Percentiles rank a stretch among this genome's conserved stretches.
phyloP scores from a whole-genome alignment of 768 basidiomycete species.

The Suillus clintonianus region DNA sequence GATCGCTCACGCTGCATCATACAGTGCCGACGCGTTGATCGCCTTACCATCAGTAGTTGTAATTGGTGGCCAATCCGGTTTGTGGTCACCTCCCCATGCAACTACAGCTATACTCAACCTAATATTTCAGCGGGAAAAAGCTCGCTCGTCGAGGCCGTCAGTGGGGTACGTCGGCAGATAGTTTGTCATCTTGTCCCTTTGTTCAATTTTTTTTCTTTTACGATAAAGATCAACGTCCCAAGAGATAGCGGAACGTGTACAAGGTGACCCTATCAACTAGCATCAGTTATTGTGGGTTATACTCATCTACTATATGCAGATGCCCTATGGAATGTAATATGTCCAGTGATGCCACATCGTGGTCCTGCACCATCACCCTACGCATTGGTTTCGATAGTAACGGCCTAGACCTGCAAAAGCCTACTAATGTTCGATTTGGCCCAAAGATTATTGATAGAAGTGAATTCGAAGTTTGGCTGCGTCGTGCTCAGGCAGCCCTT shows the following conservation, averaged over 20 bases:
- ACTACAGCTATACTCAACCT: slow-evolving; percentile 7
- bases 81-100: slow-evolving; percentile 7
- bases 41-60: slow-evolving; percentile 53
- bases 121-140: slow-evolving; percentile 38
- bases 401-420: slow-evolving; percentile 24
- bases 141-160: slow-evolving; percentile 46
- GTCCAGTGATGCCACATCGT: slow-evolving; percentile 21
- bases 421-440: slow-evolving; percentile 43
- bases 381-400: slow-evolving; percentile 40
- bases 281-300: no score
- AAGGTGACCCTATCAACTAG: not conserved
- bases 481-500: slow-evolving; percentile 62
- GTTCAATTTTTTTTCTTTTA: no score
- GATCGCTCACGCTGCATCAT: not conserved
- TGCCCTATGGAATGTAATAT: slow-evolving; percentile 42
- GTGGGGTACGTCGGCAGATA: no score
- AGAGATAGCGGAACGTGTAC: no score
- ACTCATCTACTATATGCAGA: slow-evolving; percentile 4
- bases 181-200: no score
- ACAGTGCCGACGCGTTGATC: slow-evolving; percentile 44
- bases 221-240: no score
- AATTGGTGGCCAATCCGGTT: slow-evolving; percentile 56
- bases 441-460: slow-evolving; percentile 38
- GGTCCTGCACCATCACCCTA: slow-evolving; percentile 44
- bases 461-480: slow-evolving; percentile 52